Percentiles rank a stretch among this genome's conserved stretches.
phyloP scores from a whole-genome alignment of 768 basidiomycete genomes.

The Leccinellum rugosiceps region DNA sequence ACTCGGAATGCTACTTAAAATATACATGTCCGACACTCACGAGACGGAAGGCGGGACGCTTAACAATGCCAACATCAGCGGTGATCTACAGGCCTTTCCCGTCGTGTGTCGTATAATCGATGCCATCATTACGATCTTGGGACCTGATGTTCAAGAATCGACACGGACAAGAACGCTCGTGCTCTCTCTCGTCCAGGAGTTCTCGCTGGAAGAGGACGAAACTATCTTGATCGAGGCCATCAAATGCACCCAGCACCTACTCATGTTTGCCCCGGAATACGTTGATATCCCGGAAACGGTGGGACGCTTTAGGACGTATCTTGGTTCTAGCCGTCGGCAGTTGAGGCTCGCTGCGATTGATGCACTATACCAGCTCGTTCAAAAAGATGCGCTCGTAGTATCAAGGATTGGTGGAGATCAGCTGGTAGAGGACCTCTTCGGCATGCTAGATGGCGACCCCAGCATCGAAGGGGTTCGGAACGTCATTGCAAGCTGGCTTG shows the following conservation, averaged over 20 bases:
- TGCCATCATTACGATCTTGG: slow-evolving; percentile 88
- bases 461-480: slow-evolving; percentile 91
- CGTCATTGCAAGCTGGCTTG: slow-evolving; percentile 91
- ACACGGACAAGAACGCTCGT: slow-evolving; percentile 74
- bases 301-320: slow-evolving; percentile 69
- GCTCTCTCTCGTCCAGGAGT: slow-evolving; percentile 81
- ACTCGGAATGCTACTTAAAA: slow-evolving; percentile 84
- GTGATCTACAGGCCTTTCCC: slow-evolving; percentile 89
- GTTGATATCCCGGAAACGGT: slow-evolving; percentile 81
- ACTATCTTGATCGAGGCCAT: slow-evolving; percentile 90
- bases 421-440: slow-evolving; percentile 92
- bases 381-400: slow-evolving; percentile 88
- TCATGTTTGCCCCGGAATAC: slow-evolving; percentile 91
- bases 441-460: slow-evolving; percentile 92
- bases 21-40: slow-evolving; percentile 87
- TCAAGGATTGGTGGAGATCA: slow-evolving; percentile 92
- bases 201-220: slow-evolving; percentile 83
- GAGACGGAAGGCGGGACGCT: slow-evolving; percentile 90
- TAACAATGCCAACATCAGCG: slow-evolving; percentile 78
- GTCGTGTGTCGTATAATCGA: slow-evolving; percentile 90
- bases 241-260: slow-evolving; percentile 92
- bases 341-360: slow-evolving; percentile 94
- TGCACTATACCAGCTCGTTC: slow-evolving; percentile 94
- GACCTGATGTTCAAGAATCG: slow-evolving; percentile 93
- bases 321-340: slow-evolving; percentile 77